phyloP scores from a whole-genome alignment of 495 filamentous ascomycete species.

The Penicillium riverlandense region DNA sequence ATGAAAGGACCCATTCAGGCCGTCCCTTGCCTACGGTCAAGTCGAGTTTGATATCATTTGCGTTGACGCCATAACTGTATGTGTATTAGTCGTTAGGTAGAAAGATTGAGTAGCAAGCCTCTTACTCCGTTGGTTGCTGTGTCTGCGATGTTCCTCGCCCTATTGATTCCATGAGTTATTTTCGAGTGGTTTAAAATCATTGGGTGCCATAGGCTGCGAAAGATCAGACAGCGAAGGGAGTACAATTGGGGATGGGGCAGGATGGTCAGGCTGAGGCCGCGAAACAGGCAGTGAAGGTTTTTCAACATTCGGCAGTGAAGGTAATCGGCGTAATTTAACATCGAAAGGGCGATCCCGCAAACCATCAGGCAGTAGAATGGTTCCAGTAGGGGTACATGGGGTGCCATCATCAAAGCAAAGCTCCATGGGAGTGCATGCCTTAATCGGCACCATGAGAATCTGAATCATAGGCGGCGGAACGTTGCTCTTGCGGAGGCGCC shows the following conservation, averaged over 20 bases:
- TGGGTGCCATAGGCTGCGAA: background rate
- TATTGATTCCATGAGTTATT: constrained; percentile 1
- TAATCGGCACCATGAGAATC: too few relatives aligned
- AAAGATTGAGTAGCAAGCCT: background rate
- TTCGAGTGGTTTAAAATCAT: too few relatives aligned
- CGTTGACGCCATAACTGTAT: constrained; percentile 43
- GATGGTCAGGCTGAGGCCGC: too few relatives aligned
- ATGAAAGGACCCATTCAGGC: constrained; percentile 77
- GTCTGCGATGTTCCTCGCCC: constrained; percentile 11
- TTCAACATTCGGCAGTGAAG: too few relatives aligned
- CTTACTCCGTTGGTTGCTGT: constrained; percentile 25
- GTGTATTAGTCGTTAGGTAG: constrained; percentile 8
- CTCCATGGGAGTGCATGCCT: too few relatives aligned
- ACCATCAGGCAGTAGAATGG: too few relatives aligned
- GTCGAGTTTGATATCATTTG: constrained; percentile 52
- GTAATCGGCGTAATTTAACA: too few relatives aligned
- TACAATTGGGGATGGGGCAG: too few relatives aligned
- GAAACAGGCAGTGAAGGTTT: too few relatives aligned
- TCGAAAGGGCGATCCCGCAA: too few relatives aligned
- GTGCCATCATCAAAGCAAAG: too few relatives aligned
- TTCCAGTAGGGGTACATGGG: too few relatives aligned
- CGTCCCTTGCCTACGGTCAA: constrained; percentile 51
- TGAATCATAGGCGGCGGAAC: background rate
- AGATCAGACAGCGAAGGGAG: background rate
- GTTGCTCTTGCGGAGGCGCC: background rate